Evolutionary conservation across 2,329 filamentous ascomycete genomes (phyloP).

Genomic region (Uncinocarpus reesii): DNA sequence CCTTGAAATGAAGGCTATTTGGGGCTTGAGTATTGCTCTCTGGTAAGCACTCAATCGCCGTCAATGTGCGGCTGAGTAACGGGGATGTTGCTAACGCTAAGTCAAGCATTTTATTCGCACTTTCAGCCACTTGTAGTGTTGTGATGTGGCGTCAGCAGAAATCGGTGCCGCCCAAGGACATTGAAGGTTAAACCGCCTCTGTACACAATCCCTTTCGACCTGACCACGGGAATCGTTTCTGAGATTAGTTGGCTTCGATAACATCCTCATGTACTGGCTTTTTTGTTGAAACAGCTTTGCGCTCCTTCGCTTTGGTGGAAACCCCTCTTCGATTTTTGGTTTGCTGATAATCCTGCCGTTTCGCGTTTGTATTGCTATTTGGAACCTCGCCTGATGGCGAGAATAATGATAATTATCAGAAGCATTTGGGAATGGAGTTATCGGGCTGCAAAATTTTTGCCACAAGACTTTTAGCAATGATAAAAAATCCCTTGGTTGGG

Average conservation of each 20-base stretch:
- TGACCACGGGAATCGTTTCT: neutral
- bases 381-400: neutral
- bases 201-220: neutral
- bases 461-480: too few species aligned
- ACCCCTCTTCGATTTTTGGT: neutral
- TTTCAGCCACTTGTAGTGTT: conserved; percentile 49
- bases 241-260: neutral
- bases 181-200: conserved; percentile 3
- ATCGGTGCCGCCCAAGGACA: conserved; percentile 37
- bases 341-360: neutral
- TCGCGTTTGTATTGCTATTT: neutral
- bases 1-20: conserved; percentile 74
- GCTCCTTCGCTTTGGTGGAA: too few species aligned
- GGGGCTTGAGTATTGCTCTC: conserved; percentile 73
- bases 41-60: conserved; percentile 43
- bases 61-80: neutral
- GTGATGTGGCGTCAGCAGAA: conserved; percentile 55
- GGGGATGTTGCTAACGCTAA: too few species aligned
- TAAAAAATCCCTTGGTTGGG: too few species aligned
- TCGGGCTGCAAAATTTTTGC: neutral
- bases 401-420: conserved; percentile 4
- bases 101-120: conserved; percentile 43
- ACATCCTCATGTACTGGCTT: neutral
- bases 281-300: neutral
- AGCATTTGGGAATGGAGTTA: neutral